Base-by-base conservation (phyloP, 352 stramenopile genomes). In the Blastocystis sp. region DNA sequence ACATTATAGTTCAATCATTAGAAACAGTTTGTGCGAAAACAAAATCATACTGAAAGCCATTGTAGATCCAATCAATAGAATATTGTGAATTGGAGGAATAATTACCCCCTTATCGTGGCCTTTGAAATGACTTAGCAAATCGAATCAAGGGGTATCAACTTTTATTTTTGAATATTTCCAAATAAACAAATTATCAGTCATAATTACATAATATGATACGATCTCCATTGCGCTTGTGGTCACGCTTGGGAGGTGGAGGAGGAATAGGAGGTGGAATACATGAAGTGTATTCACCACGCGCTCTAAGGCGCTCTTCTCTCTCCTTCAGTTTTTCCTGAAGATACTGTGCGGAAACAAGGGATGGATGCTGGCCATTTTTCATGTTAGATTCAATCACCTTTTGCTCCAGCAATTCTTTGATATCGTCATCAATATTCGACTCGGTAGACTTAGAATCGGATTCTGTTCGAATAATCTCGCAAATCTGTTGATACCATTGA, bases 41-140 rank as follows among this genome's bases (percentile, higher is more conserved):
- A 20, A 55, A 55, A 11, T 39, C 64, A 13, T 76, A 76, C 64
- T 76, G 64, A 76, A 76, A 56, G 15, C 64, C 50, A 79, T 79
- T 43, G 13, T 23, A 20, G 8, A 37, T 39, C 50, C 68, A 45
- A 15, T 70, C 13, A 43, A 43, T 34, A 70, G 18, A 76, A 23
- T 76, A n/a, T 20, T 76, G 18, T 26, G 39, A 54, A 43, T 45
- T 47, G 15, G 29, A 66, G 53, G 39, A 76, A 76, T 41, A 76
- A 47, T 0, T 76, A 41, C n/a, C 23, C 23, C 61, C 39, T 47
- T 26, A 29, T 41, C 29, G 11, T 50, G 45, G n/a, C 45, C 26
- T 61, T 26, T 63, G 7, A 23, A 7, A 56, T 62, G 20, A 34
- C 41, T 45, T 11, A 47, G 37, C 20, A 26, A 62, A 39, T 11